Percentiles rank a stretch among this genome's conserved stretches.
Evolutionary conservation across 371 early-diverging fungal genomes (phyloP).

Genomic region (Mucor piriformis): DNA sequence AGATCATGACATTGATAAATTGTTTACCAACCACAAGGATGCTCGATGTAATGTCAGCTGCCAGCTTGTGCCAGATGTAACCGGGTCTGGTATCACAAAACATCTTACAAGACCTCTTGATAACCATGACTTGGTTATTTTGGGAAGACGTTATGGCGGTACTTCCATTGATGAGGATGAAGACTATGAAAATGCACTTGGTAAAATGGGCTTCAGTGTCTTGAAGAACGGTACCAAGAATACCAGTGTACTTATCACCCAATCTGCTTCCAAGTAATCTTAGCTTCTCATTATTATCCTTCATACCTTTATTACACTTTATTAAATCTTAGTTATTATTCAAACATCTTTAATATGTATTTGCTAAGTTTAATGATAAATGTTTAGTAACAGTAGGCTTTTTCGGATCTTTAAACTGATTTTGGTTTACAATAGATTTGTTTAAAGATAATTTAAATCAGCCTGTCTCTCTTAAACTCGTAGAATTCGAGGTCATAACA

Average conservation of each 20-base stretch:
- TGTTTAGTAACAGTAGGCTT: no score
- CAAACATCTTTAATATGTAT: no score
- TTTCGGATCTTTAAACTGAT: no score
- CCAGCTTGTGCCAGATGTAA: background rate
- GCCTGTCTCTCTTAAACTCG: no score
- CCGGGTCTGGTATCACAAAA: background rate
- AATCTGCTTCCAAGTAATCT: background rate
- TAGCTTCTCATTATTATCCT: background rate
- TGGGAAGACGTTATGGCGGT: conserved; percentile 1
- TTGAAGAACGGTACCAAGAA: conserved; percentile 6
- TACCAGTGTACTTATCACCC: conserved; percentile 14
- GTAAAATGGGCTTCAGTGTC: conserved; percentile 1
- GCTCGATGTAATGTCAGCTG: background rate
- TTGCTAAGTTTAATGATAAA: no score
- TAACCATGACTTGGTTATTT: conserved; percentile 13
- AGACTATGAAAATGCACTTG: conserved; percentile 8
- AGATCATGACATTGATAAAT: background rate
- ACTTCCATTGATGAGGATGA: background rate
- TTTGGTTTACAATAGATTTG: no score
- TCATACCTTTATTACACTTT: background rate
- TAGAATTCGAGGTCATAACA: no score
- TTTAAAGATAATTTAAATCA: no score
- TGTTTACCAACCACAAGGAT: background rate
- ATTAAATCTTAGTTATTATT: no score
- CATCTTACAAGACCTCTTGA: conserved; percentile 10